These are phyloP conservation scores for Colletotrichum tropicale DNA, from an alignment of 2,329 filamentous ascomycete genomes.

Conservation along the genomic window DNA sequence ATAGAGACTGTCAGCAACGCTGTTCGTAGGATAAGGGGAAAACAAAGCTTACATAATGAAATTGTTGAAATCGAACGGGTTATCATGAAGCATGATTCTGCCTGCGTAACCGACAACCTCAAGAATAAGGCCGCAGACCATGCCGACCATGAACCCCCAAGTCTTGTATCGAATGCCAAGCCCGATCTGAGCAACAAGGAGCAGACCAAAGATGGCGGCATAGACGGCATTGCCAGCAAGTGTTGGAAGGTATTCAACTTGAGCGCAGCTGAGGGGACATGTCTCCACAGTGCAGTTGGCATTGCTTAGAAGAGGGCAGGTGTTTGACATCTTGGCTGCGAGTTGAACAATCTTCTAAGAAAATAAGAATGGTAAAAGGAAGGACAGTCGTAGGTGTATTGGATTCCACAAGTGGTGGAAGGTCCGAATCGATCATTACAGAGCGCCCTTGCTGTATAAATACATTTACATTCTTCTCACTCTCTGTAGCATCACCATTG, in stretches of 20 bases:
- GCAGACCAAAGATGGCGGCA: neutral
- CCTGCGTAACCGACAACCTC: conserved; percentile 69
- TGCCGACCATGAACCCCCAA: neutral
- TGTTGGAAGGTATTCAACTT: neutral
- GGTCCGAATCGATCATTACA: neutral
- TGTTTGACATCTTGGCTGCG: neutral
- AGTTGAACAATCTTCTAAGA: neutral
- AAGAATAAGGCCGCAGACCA: conserved; percentile 21
- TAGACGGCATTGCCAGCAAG: neutral
- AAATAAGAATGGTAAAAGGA: neutral
- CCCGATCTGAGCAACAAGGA: neutral
- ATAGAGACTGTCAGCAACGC: neutral
- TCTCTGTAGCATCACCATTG: neutral
- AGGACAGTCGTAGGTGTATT: neutral
- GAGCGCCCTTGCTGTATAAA: neutral
- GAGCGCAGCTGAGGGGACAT: neutral
- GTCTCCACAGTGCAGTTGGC: neutral
- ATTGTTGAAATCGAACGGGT: conserved; percentile 59
- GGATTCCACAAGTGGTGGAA: neutral
- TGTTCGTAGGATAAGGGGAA: neutral
- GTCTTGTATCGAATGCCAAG: neutral
- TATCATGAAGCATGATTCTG: conserved; percentile 58
- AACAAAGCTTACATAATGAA: conserved; percentile 40
- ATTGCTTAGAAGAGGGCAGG: neutral
- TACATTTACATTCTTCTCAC: neutral